Evolutionary conservation across 192 early-diverging fungal genomes (phyloP), one percentile per base, ranked within the genome.

Genomic region (Bifiguratus adelaidae): DNA sequence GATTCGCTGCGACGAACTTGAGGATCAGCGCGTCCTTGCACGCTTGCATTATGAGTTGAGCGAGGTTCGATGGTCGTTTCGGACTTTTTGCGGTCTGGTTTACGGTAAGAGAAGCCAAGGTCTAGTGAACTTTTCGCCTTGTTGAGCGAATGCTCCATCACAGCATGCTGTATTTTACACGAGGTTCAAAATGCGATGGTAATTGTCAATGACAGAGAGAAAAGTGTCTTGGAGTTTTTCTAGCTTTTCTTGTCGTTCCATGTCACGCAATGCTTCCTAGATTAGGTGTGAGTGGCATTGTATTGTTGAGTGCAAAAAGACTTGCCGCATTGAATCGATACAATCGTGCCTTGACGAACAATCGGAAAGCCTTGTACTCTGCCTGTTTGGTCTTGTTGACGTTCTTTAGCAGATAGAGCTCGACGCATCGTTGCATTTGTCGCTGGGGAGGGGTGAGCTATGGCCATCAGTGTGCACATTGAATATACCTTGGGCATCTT

Each of bases 321-420:
- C 47, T 47, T 63, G 70, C 83, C 53, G 63, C 58, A 58, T 94
- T 92, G 38, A 83, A 85, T 13, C 68, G 64, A 64, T 82, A 97
- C 8, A 97, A 60, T 15, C 91, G 57, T 33, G 76, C 66, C 65
- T 97, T 97, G 13, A 97, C 85, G 53, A 81, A 81, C 36, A 93
- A 54, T 41, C 90, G 61, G 63, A 82, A 91, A 13, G 55, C 52
- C 30, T 67, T 62, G 25, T 73, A 76, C 22, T 54, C 70, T 0
- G 40, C 53, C 12, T 56, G 58, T 34, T 69, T 68, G 11, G 51
- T 26, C 36, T 74, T 74, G 44, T 89, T 74, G 36, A 91, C 46
- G 21, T 48, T 58, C 30, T 65, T 55, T 20, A 95, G 52, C 34
- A 88, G 38, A 7, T 75, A 55, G 48, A 97, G 83, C 65, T 97